phyloP scores from a whole-genome alignment of 306 rosid species.

The Vigna mungo region DNA sequence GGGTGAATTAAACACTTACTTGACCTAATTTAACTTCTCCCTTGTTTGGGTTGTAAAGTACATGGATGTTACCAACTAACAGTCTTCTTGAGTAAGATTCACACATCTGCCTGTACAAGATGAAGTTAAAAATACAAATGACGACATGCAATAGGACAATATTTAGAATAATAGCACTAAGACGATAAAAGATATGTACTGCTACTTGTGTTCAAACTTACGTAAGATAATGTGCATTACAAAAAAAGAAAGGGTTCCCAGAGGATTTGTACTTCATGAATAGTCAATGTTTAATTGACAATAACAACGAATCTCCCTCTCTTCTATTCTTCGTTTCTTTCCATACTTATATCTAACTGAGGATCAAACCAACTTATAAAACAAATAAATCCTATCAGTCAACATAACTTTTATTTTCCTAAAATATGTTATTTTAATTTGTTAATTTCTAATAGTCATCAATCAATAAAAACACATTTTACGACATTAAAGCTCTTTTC shows the following conservation, averaged over 20 bases:
- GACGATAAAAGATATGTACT: background rate
- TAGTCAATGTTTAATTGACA: no score
- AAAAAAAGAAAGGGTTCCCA: slow-evolving; percentile 25
- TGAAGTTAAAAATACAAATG: slow-evolving; percentile 62
- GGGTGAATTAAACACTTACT: slow-evolving; percentile 55
- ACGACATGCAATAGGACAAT: slow-evolving; percentile 31
- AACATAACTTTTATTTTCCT: no score
- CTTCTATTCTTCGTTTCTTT: no score
- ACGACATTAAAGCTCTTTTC: no score
- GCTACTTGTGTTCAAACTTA: slow-evolving; percentile 14
- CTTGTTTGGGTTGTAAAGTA: slow-evolving; percentile 82
- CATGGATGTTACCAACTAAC: slow-evolving; percentile 82
- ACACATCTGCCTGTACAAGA: slow-evolving; percentile 79
- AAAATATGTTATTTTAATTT: no score
- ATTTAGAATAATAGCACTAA: slow-evolving; percentile 14
- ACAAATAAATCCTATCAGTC: no score
- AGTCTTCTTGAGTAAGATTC: slow-evolving; percentile 74
- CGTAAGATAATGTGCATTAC: background rate
- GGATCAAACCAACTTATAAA: no score
- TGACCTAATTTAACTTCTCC: slow-evolving; percentile 93
- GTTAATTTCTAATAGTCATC: no score
- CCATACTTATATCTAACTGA: no score
- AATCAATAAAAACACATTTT: no score
- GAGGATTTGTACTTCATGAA: background rate
- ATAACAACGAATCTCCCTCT: no score